A percentile compares a stretch with the other conserved stretches of the same genome.
These are phyloP conservation scores for Musa balbisiana DNA, from an alignment of 202 grass and related monocot species.

Conservation along the genomic window DNA sequence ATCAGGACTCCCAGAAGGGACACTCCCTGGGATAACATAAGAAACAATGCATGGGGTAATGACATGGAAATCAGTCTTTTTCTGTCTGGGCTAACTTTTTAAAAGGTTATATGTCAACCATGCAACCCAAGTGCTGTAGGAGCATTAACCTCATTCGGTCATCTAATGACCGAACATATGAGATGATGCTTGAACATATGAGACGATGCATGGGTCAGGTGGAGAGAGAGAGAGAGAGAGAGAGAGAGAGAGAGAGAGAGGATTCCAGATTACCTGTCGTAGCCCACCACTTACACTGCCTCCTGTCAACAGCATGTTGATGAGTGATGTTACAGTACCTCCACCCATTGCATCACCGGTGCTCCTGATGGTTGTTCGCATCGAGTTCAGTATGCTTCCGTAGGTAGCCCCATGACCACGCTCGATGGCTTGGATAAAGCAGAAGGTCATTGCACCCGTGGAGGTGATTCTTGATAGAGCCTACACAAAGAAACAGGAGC, in stretches of 20 bases:
- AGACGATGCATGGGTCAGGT: too few relatives aligned
- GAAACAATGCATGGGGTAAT: not conserved
- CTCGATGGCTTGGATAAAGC: conserved; percentile 98
- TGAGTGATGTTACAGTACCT: conserved; percentile 50
- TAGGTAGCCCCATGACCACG: conserved; percentile 57
- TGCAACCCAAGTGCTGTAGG: not conserved
- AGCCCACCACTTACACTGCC: conserved; percentile 56
- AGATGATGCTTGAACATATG: not conserved
- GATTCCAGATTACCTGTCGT: conserved; percentile 52
- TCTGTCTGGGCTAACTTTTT: not conserved
- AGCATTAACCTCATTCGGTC: not conserved
- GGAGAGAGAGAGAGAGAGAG: not conserved
- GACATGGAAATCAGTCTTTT: not conserved
- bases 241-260: not conserved
- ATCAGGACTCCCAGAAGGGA: too few relatives aligned
- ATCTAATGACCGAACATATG: not conserved
- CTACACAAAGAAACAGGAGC: conserved; percentile 26
- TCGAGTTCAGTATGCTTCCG: conserved; percentile 78
- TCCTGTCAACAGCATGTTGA: conserved; percentile 83
- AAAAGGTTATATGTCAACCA: not conserved
- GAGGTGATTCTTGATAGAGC: conserved; percentile 89
- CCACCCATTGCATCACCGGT: conserved; percentile 48
- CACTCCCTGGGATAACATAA: too few relatives aligned
- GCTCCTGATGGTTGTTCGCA: conserved; percentile 67
- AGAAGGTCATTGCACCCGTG: conserved; percentile 93